Base-by-base conservation (phyloP, 345 rosid species). In the Brassica rapa region DNA sequence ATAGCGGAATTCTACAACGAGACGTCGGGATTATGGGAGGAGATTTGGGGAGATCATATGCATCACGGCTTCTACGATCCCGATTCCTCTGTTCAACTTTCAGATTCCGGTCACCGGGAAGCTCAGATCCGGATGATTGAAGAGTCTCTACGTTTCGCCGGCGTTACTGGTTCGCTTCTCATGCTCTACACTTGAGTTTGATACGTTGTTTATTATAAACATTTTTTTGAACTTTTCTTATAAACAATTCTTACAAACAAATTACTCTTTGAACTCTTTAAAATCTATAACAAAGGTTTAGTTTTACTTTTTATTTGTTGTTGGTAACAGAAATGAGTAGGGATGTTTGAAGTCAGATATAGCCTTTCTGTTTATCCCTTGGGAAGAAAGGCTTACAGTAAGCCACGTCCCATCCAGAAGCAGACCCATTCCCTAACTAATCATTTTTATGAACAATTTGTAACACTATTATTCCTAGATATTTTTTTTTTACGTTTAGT, bases 1-100 rank as follows among this genome's bases (percentile, higher is more conserved):
- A 94, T 94, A 27, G 93, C 98, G 0, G 94, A 84, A 16, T 84
- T 92, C 27, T 94, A 92, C 86, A 94, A 94, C 83, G 88, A 92
- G 87, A 91, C 97, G 11, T 90, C 98, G 1, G 88, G 87, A 1
- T 0, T 87, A 4, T 94, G 96, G 98, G 98, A 94, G 70, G 85
- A 87, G 62, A 81, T 94, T 2, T 94, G 98, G 98, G 98, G 98
- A 33, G 94, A 92, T 75, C 98, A 94, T 66, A 89, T 94, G 97
- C 98, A 94, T 81, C 98, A 94, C 63, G 98, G 98, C 21, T 94
- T 86, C 73, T 94, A 94, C 80, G 89, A 89, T 3, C 80, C 86
- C 1, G 74, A 71, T 23, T 75, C 82, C 15, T 59, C 73, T 15
- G 86, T 73, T 75, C 81, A 88, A 16, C 81, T 80, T 37, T 73